Base-by-base conservation (phyloP, 257 asterid species). In the Fraxinus anomala region DNA sequence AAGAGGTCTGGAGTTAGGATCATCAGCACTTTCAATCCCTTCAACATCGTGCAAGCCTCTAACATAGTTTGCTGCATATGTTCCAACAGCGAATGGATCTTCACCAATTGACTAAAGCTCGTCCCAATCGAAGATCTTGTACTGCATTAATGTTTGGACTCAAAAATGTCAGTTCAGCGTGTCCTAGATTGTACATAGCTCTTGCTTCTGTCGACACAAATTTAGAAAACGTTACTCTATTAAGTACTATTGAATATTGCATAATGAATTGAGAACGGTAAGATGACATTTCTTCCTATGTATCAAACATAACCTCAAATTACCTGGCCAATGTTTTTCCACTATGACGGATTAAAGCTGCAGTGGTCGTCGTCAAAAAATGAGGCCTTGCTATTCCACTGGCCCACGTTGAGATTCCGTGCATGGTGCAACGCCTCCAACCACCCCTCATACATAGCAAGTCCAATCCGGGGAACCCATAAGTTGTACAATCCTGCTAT, bases 71-170 rank as follows among this genome's bases (percentile, higher is more conserved):
- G 44, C 73, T 0, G 88, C 89, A 28, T 88, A 88, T 34, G 21
- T 73, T 8, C 90, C 86, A 1, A 77, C 87, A 19, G 84, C 79
- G 1, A n/a, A 83, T 6, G 93, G 91, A 63, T 84, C 89, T 73
- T 87, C 91, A 0, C 91, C 89, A 0, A 89, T 89, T 2, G 90
- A 85, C 89, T 0, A 72, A 70, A 24, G 80, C 84, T 63, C 90
- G 77, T n/a, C 93, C 93, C 93, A 91, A 87, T 65, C 90, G 72
- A 0, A 91, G 91, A 79, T 89, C 93, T 14, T 86, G 84, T 8
- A 85, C 82, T 0, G 82, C 82, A 5, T 89, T 85, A 0, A 89
- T 81, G 66, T 87, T 85, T 3, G 92, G 92, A 63, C 87, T 83
- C 92, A 91, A 89, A 47, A 76, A 89, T 36, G 89, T 84, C 68